phyloP scores from a whole-genome alignment of 2,329 filamentous ascomycete genomes.

The Lecanoromycetidae sp. region DNA sequence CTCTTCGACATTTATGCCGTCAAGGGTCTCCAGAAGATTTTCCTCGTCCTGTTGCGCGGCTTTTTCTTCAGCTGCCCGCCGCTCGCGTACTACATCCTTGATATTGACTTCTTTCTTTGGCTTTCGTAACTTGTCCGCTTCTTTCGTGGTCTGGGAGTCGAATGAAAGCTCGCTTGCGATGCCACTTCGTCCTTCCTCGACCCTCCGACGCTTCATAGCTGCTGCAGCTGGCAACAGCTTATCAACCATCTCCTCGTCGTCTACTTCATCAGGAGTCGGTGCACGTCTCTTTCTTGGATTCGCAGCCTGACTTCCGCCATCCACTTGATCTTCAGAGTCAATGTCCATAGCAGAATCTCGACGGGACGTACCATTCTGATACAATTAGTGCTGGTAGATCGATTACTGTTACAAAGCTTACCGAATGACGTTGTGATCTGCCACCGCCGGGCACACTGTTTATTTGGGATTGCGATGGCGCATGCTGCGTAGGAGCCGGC shows the following conservation, averaged over 20 bases:
- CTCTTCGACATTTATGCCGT: conserved; percentile 56
- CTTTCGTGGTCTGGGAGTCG: conserved; percentile 1
- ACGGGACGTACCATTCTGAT: conserved; percentile 1
- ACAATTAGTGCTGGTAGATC: neutral
- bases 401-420: neutral
- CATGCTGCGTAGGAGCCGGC: neutral
- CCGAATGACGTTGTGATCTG: conserved; percentile 9
- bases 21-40: conserved; percentile 42
- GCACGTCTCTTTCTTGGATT: conserved; percentile 24
- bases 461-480: conserved; percentile 2
- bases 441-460: neutral
- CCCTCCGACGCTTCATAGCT: conserved; percentile 64
- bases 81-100: conserved; percentile 47
- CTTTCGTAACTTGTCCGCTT: conserved; percentile 10
- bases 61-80: conserved; percentile 42
- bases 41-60: conserved; percentile 48
- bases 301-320: conserved; percentile 20
- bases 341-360: conserved; percentile 15
- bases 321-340: conserved; percentile 18
- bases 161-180: conserved; percentile 1
- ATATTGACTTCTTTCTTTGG: conserved; percentile 36
- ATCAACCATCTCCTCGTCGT: conserved; percentile 50
- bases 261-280: conserved; percentile 23
- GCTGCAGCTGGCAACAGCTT: conserved; percentile 64
- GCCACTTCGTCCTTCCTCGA: conserved; percentile 40